phyloP scores from a whole-genome alignment of 139 green algal species.

The Chlamydomonas schloesseri region DNA sequence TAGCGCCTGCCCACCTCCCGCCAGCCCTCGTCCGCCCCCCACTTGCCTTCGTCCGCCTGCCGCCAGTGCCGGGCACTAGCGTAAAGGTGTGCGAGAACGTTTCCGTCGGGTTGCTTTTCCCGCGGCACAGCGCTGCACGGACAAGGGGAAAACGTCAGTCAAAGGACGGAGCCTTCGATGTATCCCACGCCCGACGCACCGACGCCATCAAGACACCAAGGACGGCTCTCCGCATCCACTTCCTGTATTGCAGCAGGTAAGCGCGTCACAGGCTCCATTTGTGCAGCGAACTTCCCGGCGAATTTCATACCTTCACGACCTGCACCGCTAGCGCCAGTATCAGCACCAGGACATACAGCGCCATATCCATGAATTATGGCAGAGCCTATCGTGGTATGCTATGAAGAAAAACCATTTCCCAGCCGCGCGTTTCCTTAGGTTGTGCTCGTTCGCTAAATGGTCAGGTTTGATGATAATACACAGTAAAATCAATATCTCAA shows the following conservation, averaged over 20 bases:
- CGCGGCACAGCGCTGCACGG: background rate
- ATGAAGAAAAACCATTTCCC: no score
- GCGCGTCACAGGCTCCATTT: no score
- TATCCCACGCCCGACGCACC: background rate
- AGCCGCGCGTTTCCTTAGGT: no score
- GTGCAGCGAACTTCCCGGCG: no score
- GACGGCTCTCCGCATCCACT: background rate
- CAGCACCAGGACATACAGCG: background rate
- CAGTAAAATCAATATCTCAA: no score
- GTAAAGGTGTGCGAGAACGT: background rate
- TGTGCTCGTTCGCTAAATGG: no score
- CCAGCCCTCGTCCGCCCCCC: no score
- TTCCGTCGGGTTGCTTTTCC: background rate
- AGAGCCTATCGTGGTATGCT: no score
- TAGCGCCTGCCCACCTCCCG: no score
- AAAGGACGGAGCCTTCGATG: no score
- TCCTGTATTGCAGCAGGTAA: background rate
- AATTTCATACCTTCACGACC: background rate
- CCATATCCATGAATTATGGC: no score
- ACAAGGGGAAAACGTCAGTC: background rate
- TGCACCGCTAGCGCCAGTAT: background rate
- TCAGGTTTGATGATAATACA: no score
- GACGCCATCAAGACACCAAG: conserved; percentile 1
- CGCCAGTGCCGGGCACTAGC: background rate
- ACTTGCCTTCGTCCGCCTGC: background rate